phyloP scores from a whole-genome alignment of 2,329 filamentous ascomycete species.

The Clathrospora elynae region DNA sequence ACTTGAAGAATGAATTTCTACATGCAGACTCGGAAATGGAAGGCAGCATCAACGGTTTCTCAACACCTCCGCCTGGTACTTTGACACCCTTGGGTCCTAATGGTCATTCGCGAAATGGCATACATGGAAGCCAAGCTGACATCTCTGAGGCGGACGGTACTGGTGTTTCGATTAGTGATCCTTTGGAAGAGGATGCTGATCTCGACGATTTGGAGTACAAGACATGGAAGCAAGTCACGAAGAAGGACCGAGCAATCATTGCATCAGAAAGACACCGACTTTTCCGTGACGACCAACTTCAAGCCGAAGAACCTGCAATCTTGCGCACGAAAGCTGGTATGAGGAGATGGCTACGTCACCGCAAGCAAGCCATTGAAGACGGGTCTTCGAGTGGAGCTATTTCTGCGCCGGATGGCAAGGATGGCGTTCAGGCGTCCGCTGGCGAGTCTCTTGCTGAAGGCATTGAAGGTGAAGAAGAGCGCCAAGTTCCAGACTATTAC shows the following conservation, averaged over 20 bases:
- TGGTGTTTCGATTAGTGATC: slow-evolving; percentile 69
- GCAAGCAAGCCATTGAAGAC: slow-evolving; percentile 65
- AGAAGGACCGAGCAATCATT: slow-evolving; percentile 86
- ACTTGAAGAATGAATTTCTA: slow-evolving; percentile 58
- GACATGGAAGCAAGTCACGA: slow-evolving; percentile 98
- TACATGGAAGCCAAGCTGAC: slow-evolving; percentile 73
- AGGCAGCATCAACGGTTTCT: slow-evolving; percentile 80
- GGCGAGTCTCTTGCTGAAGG: slow-evolving; percentile 87
- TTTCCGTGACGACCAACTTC: slow-evolving; percentile 83
- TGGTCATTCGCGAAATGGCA: slow-evolving; percentile 64
- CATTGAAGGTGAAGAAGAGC: slow-evolving; percentile 82
- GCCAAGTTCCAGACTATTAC: slow-evolving; percentile 91
- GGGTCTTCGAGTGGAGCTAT: slow-evolving; percentile 54
- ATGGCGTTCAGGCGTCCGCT: slow-evolving; percentile 56
- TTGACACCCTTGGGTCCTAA: slow-evolving; percentile 76
- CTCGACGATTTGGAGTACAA: slow-evolving; percentile 92
- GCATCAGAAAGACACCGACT: slow-evolving; percentile 85
- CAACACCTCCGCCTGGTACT: slow-evolving; percentile 78
- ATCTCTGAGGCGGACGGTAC: slow-evolving; percentile 83
- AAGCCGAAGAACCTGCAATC: slow-evolving; percentile 84
- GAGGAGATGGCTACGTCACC: slow-evolving; percentile 81
- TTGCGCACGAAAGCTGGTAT: slow-evolving; percentile 85
- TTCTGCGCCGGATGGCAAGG: slow-evolving; percentile 53
- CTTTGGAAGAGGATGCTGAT: slow-evolving; percentile 74
- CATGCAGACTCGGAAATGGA: slow-evolving; percentile 80